These are phyloP conservation scores for Rhizopogon vinicolor DNA, from an alignment of 768 basidiomycete genomes.

Conservation along the genomic window DNA sequence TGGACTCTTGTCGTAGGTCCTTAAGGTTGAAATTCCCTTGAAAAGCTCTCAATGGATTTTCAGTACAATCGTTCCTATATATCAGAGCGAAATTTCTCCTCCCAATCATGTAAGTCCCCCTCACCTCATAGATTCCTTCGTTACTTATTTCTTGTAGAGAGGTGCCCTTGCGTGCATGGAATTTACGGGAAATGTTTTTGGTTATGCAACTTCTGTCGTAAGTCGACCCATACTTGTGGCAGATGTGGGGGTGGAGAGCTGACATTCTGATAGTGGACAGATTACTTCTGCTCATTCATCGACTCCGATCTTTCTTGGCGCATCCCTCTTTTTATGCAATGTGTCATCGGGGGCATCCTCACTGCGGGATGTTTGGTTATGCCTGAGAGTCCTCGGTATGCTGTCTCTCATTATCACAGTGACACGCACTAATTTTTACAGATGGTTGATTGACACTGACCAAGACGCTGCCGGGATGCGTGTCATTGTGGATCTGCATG, in stretches of 20 bases:
- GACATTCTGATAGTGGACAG: slow-evolving; percentile 64
- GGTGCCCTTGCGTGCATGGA: slow-evolving; percentile 94
- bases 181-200: slow-evolving; percentile 89
- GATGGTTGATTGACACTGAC: slow-evolving; percentile 88
- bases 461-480: slow-evolving; percentile 78
- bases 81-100: slow-evolving; percentile 94
- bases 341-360: slow-evolving; percentile 78
- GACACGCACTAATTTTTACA: slow-evolving; percentile 21
- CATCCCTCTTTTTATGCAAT: slow-evolving; percentile 84
- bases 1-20: slow-evolving; percentile 76
- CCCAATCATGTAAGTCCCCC: slow-evolving; percentile 66
- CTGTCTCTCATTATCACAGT: background rate
- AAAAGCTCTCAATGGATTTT: slow-evolving; percentile 7
- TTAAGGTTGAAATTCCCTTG: background rate
- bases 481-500: slow-evolving; percentile 87
- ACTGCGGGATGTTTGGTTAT: slow-evolving; percentile 75
- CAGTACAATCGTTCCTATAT: slow-evolving; percentile 93
- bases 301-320: slow-evolving; percentile 88
- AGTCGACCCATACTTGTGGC: slow-evolving; percentile 21
- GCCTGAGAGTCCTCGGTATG: slow-evolving; percentile 86
- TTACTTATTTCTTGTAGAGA: slow-evolving; percentile 42
- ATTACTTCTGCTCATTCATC: slow-evolving; percentile 90
- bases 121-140: background rate
- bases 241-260: background rate
- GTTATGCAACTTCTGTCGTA: slow-evolving; percentile 88